These are phyloP conservation scores for Casuarina equisetifolia DNA, from an alignment of 306 rosid species.

Conservation along the genomic window DNA sequence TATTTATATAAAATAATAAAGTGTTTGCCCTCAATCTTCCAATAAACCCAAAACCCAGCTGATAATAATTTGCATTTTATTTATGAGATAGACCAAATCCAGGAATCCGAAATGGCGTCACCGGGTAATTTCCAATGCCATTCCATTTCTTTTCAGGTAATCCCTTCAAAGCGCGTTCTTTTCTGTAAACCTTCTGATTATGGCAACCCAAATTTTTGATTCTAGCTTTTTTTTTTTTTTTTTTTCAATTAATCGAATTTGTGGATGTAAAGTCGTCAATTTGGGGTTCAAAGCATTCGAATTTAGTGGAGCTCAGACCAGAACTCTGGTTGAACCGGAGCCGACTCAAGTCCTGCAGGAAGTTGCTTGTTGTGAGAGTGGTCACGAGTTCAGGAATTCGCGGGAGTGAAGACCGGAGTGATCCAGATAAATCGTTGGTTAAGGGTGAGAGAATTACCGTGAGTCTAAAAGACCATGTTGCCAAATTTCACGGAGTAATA, in stretches of 20 bases:
- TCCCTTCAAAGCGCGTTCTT: neutral
- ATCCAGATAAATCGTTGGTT: constrained; percentile 11
- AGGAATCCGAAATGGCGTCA: constrained; percentile 50
- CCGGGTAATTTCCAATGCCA: constrained; percentile 39
- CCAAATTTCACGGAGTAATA: constrained; percentile 36
- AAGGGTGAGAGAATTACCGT: constrained; percentile 18
- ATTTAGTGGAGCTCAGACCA: constrained; percentile 19
- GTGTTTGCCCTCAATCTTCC: neutral
- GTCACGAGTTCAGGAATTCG: constrained; percentile 26
- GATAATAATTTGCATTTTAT: neutral
- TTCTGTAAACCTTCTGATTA: neutral
- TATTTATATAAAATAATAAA: too few species aligned
- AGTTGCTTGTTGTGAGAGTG: constrained; percentile 29
- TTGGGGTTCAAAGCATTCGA: constrained; percentile 31
- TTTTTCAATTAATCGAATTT: neutral
- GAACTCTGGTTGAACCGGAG: constrained; percentile 24
- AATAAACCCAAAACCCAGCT: neutral
- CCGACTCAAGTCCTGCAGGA: constrained; percentile 5
- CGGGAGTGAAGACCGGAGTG: constrained; percentile 17
- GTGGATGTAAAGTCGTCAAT: constrained; percentile 32
- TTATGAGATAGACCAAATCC: neutral
- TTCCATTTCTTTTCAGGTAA: constrained; percentile 45
- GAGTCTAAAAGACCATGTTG: constrained; percentile 23
- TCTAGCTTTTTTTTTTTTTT: neutral
- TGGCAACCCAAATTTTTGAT: neutral